phyloP scores from a whole-genome alignment of 768 basidiomycete species.

The Trametes villosa region DNA sequence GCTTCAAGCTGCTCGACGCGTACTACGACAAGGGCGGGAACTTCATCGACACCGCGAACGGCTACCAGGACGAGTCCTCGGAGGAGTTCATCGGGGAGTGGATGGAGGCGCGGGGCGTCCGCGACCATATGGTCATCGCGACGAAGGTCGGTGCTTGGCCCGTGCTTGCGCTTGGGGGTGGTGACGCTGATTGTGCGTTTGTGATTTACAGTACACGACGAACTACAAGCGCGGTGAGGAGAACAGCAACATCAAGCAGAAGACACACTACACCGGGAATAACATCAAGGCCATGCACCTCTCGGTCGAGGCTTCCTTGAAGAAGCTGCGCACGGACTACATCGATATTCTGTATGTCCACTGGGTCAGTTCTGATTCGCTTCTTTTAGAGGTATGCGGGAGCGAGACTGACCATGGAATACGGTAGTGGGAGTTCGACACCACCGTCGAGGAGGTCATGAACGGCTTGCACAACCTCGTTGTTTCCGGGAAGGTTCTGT shows the following conservation, averaged over 20 bases:
- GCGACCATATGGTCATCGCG: constrained; percentile 39
- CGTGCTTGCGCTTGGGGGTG: too few relatives aligned
- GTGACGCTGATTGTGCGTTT: too few relatives aligned
- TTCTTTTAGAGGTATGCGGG: neutral
- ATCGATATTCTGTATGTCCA: constrained; percentile 60
- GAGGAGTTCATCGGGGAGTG: constrained; percentile 44
- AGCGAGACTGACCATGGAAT: neutral
- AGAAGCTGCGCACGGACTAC: constrained; percentile 57
- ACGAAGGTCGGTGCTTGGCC: constrained; percentile 7
- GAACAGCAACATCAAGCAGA: constrained; percentile 18
- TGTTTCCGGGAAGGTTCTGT: constrained; percentile 48
- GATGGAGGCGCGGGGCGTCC: constrained; percentile 36
- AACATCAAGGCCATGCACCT: constrained; percentile 35
- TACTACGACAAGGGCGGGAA: constrained; percentile 43
- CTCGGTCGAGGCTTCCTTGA: constrained; percentile 38
- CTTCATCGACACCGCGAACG: constrained; percentile 48
- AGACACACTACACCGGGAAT: constrained; percentile 47
- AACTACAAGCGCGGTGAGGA: constrained; percentile 3
- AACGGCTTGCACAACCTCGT: constrained; percentile 53
- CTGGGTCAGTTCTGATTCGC: neutral
- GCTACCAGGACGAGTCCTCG: constrained; percentile 33
- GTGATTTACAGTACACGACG: constrained; percentile 2
- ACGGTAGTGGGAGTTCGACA: constrained; percentile 53
- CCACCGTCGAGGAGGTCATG: constrained; percentile 59
- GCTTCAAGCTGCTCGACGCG: constrained; percentile 33